phyloP scores from a whole-genome alignment of 257 asterid species.

The Salvia miltiorrhiza region DNA sequence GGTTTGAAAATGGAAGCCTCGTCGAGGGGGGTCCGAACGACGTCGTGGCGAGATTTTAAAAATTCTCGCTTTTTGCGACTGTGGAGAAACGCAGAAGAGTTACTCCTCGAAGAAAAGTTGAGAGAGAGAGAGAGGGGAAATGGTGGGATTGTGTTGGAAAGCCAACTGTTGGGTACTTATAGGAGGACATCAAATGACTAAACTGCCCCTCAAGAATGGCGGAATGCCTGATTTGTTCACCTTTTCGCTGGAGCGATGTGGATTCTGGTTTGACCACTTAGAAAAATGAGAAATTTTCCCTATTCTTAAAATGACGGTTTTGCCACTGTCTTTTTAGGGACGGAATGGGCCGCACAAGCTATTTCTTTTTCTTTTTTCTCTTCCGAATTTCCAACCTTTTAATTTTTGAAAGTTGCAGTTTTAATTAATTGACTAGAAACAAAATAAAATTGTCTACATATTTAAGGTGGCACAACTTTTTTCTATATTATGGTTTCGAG shows the following conservation, averaged over 20 bases:
- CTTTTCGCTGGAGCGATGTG: constrained; percentile 40
- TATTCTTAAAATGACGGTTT: constrained; percentile 17
- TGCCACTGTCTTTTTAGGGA: constrained; percentile 29
- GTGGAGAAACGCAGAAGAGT: constrained; percentile 47
- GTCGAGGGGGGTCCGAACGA: background rate
- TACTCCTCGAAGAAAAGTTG: constrained; percentile 12
- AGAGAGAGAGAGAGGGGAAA: constrained; percentile 21
- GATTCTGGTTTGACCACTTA: constrained; percentile 62
- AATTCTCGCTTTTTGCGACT: constrained; percentile 16
- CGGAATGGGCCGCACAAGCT: background rate
- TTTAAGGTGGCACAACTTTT: too few relatives aligned
- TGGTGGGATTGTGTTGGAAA: constrained; percentile 45
- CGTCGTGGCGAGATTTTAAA: constrained; percentile 20
- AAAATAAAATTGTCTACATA: too few relatives aligned
- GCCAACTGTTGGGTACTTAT: constrained; percentile 49
- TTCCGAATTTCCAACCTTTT: background rate
- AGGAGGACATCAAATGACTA: constrained; percentile 22
- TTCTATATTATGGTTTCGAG: background rate
- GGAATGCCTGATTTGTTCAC: constrained; percentile 58
- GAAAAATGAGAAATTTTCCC: constrained; percentile 26
- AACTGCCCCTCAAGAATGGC: constrained; percentile 29
- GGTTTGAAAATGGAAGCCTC: background rate
- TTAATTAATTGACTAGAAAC: constrained; percentile 1
- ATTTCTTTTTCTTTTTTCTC: background rate
- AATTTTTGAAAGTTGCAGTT: background rate